Evolutionary conservation across 2,329 filamentous ascomycete species (phyloP).

Genomic region (Byssothecium circinans): DNA sequence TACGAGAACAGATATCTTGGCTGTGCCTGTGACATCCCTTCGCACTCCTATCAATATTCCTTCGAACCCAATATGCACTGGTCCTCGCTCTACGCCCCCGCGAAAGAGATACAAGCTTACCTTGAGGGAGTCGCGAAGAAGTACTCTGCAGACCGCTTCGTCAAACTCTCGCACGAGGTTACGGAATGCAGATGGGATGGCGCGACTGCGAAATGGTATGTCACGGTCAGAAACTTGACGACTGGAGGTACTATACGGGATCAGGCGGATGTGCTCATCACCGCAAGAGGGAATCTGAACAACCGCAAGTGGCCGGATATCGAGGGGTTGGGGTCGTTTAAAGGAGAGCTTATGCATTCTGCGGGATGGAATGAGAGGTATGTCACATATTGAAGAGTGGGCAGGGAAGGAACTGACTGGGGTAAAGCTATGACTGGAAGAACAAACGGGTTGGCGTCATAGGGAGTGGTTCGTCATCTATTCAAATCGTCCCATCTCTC

Average conservation of each 20-base stretch:
- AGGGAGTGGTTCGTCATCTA: slow-evolving; percentile 42
- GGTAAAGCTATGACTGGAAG: slow-evolving; percentile 31
- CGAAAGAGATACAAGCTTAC: slow-evolving; percentile 43
- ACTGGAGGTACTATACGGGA: slow-evolving; percentile 32
- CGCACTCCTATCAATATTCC: slow-evolving; percentile 48
- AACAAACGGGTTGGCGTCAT: slow-evolving; percentile 41
- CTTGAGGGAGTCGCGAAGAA: slow-evolving; percentile 39
- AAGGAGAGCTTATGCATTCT: slow-evolving; percentile 41
- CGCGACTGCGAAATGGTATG: slow-evolving; percentile 38
- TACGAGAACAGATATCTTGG: slow-evolving; percentile 41
- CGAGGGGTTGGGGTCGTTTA: slow-evolving; percentile 32
- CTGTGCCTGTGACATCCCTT: slow-evolving; percentile 48
- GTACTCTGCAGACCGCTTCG: slow-evolving; percentile 42
- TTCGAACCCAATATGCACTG: slow-evolving; percentile 48
- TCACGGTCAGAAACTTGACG: slow-evolving; percentile 36
- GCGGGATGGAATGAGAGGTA: slow-evolving; percentile 40
- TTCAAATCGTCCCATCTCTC: slow-evolving; percentile 46
- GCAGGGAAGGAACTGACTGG: slow-evolving; percentile 3
- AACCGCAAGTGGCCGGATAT: slow-evolving; percentile 39
- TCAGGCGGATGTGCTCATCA: slow-evolving; percentile 32
- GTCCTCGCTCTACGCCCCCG: slow-evolving; percentile 46
- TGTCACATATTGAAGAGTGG: not conserved
- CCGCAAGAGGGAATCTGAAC: slow-evolving; percentile 38
- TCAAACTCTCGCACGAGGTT: slow-evolving; percentile 42
- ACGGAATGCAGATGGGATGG: slow-evolving; percentile 39